Evolutionary conservation across 352 stramenopile genomes (phyloP).

Genomic region (Pythium insidiosum): DNA sequence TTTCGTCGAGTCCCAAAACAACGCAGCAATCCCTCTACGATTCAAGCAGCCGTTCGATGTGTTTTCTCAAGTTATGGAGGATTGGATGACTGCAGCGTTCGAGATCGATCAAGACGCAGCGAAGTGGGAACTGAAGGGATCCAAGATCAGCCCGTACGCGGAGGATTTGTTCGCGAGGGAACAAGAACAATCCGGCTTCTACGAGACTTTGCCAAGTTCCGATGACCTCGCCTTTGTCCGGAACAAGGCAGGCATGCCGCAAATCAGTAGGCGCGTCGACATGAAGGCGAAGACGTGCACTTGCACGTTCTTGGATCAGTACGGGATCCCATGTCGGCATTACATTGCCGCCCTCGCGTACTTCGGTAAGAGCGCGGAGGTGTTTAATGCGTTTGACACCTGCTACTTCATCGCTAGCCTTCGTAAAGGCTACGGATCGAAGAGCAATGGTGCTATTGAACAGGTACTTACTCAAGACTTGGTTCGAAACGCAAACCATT

Average conservation of each 20-base stretch:
- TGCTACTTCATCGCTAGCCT: background rate
- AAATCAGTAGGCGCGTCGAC: background rate
- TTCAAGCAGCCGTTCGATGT: conserved; percentile 5
- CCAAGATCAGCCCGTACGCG: conserved; percentile 5
- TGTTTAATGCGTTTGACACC: background rate
- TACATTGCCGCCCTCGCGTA: background rate
- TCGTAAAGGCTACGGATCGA: background rate
- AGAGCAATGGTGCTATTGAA: background rate
- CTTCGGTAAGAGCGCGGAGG: background rate
- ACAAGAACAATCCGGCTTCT: background rate
- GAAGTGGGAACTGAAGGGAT: conserved; percentile 1
- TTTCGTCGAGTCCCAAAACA: conserved; percentile 13
- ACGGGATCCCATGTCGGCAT: background rate
- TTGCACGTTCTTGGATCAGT: background rate
- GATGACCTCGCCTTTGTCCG: background rate
- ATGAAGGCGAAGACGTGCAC: background rate
- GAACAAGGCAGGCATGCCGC: background rate
- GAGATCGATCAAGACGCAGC: background rate
- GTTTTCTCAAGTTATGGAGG: conserved; percentile 13
- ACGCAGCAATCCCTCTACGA: background rate
- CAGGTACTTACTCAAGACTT: background rate
- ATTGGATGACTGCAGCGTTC: conserved; percentile 11
- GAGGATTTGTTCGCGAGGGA: conserved; percentile 2
- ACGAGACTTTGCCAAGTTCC: background rate
- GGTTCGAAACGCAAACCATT: background rate